phyloP scores from a whole-genome alignment of 2,329 filamentous ascomycete species.

The Colletotrichum lindemuthianum region DNA sequence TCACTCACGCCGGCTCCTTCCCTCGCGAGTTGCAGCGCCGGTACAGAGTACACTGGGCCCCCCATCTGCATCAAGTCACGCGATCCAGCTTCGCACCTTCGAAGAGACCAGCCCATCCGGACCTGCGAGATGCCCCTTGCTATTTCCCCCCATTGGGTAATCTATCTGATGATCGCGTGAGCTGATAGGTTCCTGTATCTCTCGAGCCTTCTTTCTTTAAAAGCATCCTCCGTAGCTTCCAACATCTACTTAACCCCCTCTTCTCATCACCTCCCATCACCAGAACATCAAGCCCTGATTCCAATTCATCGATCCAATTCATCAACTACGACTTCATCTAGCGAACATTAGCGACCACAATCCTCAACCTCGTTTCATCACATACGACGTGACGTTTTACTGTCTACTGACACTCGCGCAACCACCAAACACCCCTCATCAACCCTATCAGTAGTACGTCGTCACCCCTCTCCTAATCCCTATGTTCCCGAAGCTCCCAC shows the following conservation, averaged over 20 bases:
- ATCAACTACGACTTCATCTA: conserved; percentile 6
- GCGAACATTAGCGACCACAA: conserved; percentile 7
- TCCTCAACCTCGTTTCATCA: neutral
- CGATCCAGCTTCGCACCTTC: conserved; percentile 35
- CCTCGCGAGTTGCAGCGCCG: conserved; percentile 22
- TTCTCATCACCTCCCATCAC: conserved; percentile 15
- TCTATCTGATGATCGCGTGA: conserved; percentile 36
- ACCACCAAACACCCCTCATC: neutral
- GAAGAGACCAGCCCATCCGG: conserved; percentile 19
- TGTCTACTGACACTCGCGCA: conserved; percentile 4
- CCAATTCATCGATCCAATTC: conserved; percentile 29
- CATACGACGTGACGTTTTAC: neutral
- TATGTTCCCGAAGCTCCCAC: neutral
- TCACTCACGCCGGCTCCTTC: conserved; percentile 8
- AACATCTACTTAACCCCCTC: conserved; percentile 27
- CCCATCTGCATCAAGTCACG: conserved; percentile 39
- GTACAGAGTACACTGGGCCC: neutral
- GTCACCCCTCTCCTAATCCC: neutral
- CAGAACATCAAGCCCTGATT: conserved; percentile 1
- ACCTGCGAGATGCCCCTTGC: conserved; percentile 24
- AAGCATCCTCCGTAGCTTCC: conserved; percentile 30
- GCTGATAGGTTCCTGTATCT: conserved; percentile 35
- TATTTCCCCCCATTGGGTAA: conserved; percentile 29
- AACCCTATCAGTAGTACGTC: conserved; percentile 36
- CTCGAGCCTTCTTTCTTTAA: conserved; percentile 30